These are phyloP conservation scores for Suhomyces wounanorum DNA, from an alignment of 1,139 yeast genomes.

Conservation along the genomic window DNA sequence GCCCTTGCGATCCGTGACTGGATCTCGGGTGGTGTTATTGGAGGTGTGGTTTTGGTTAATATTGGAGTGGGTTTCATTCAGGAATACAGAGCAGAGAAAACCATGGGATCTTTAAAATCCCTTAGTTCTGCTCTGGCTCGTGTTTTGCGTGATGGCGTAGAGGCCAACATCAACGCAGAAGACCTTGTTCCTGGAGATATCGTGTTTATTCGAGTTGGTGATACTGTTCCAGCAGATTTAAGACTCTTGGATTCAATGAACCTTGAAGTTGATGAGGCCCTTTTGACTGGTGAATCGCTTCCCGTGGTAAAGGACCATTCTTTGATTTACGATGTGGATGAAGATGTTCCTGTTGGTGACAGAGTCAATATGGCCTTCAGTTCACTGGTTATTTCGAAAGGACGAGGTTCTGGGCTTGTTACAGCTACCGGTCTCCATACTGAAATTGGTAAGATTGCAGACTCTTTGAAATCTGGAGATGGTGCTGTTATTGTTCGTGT, in stretches of 20 bases:
- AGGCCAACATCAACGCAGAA: constrained; percentile 59
- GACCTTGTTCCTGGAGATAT: constrained; percentile 82
- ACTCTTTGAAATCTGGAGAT: constrained; percentile 49
- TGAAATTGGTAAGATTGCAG: constrained; percentile 78
- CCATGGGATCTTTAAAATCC: constrained; percentile 74
- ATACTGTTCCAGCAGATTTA: constrained; percentile 77
- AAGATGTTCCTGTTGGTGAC: constrained; percentile 69
- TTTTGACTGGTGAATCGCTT: constrained; percentile 78
- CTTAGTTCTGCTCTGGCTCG: constrained; percentile 74
- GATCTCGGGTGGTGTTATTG: constrained; percentile 84
- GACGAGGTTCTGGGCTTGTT: constrained; percentile 73
- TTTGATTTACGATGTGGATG: constrained; percentile 37
- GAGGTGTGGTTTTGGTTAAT: constrained; percentile 66
- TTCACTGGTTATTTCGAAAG: constrained; percentile 73
- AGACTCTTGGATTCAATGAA: constrained; percentile 62
- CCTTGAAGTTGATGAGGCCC: constrained; percentile 79
- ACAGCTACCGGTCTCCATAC: constrained; percentile 69
- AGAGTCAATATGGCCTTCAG: constrained; percentile 72
- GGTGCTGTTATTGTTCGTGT: constrained; percentile 28
- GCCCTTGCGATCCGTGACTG: constrained; percentile 76
- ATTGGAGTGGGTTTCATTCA: constrained; percentile 71
- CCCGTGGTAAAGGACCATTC: constrained; percentile 64
- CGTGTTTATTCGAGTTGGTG: constrained; percentile 68
- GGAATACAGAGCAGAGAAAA: constrained; percentile 73
- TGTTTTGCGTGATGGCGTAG: constrained; percentile 65